Percentiles rank a stretch among this genome's conserved stretches.
These are phyloP conservation scores for Fusarium burgessii DNA, from an alignment of 2,329 filamentous ascomycete genomes.

Conservation along the genomic window DNA sequence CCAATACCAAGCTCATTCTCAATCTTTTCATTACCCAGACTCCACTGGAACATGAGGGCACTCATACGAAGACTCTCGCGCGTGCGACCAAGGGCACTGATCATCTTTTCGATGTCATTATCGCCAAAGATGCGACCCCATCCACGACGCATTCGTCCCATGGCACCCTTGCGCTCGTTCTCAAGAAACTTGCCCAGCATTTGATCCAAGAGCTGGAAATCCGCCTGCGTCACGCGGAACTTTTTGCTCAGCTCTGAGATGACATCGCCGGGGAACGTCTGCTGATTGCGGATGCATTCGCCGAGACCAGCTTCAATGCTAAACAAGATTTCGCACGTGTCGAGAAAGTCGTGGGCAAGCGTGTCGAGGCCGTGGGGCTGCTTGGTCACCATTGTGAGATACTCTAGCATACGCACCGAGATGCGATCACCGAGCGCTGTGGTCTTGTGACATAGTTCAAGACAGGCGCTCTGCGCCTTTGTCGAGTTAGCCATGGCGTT, in stretches of 20 bases:
- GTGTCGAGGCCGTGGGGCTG: slow-evolving; percentile 67
- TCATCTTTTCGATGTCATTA: slow-evolving; percentile 71
- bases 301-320: slow-evolving; percentile 74
- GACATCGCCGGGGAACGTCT: slow-evolving; percentile 70
- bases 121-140: slow-evolving; percentile 74
- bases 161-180: slow-evolving; percentile 69
- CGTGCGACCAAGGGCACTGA: slow-evolving; percentile 66
- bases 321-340: slow-evolving; percentile 74
- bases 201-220: slow-evolving; percentile 73
- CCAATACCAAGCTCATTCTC: slow-evolving; percentile 73
- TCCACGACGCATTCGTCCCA: slow-evolving; percentile 70
- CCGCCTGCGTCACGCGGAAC: slow-evolving; percentile 69
- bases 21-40: slow-evolving; percentile 67
- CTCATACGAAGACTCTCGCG: slow-evolving; percentile 73
- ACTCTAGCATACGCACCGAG: slow-evolving; percentile 73
- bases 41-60: slow-evolving; percentile 74
- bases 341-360: slow-evolving; percentile 74
- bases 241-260: slow-evolving; percentile 73
- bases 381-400: slow-evolving; percentile 67
- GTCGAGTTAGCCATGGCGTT: slow-evolving; percentile 38
- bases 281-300: slow-evolving; percentile 63
- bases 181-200: slow-evolving; percentile 71
- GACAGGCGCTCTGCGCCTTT: slow-evolving; percentile 51
- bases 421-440: slow-evolving; percentile 73
- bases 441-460: slow-evolving; percentile 66